These are phyloP conservation scores for Penicillium sp. DNA, from an alignment of 2,329 filamentous ascomycete species.

Conservation along the genomic window DNA sequence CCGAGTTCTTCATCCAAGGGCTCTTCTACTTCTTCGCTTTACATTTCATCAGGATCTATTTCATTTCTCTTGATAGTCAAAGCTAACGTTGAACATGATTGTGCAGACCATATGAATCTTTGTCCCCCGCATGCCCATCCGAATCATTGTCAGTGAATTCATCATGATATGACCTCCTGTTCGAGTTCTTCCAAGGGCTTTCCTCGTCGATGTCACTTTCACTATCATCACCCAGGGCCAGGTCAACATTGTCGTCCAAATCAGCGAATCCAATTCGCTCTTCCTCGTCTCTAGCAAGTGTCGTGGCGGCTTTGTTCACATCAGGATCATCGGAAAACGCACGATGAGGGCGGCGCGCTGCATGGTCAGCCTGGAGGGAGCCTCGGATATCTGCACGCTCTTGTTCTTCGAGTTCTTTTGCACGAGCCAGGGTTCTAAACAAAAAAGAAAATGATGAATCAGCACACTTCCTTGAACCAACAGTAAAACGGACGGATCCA, in stretches of 20 bases:
- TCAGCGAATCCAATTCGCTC: conserved; percentile 41
- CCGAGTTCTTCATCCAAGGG: conserved; percentile 5
- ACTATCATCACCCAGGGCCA: conserved; percentile 48
- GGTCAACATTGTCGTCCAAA: conserved; percentile 39
- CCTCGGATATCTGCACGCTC: conserved; percentile 42
- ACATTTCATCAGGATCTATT: conserved; percentile 2
- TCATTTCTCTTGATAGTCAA: conserved; percentile 1
- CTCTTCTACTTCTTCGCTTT: conserved; percentile 3
- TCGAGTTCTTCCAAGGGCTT: conserved; percentile 20
- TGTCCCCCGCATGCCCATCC: conserved; percentile 43
- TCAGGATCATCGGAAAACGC: conserved; percentile 41
- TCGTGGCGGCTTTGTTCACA: conserved; percentile 39
- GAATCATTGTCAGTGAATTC: conserved; percentile 54
- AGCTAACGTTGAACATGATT: conserved; percentile 26
- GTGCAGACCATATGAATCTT: conserved; percentile 44
- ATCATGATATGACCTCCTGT: conserved; percentile 49
- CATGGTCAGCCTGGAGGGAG: conserved; percentile 36
- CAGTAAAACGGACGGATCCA: neutral
- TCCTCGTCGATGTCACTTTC: conserved; percentile 38
- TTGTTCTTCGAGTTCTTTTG: conserved; percentile 48
- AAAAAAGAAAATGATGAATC: neutral
- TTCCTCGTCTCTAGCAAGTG: conserved; percentile 44
- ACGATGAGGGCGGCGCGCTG: conserved; percentile 33
- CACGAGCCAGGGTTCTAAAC: conserved; percentile 47
- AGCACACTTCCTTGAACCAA: neutral